Percentiles rank a stretch among this genome's conserved stretches.
These are phyloP conservation scores for Venustampulla echinocandica DNA, from an alignment of 495 filamentous ascomycete genomes.

Conservation along the genomic window DNA sequence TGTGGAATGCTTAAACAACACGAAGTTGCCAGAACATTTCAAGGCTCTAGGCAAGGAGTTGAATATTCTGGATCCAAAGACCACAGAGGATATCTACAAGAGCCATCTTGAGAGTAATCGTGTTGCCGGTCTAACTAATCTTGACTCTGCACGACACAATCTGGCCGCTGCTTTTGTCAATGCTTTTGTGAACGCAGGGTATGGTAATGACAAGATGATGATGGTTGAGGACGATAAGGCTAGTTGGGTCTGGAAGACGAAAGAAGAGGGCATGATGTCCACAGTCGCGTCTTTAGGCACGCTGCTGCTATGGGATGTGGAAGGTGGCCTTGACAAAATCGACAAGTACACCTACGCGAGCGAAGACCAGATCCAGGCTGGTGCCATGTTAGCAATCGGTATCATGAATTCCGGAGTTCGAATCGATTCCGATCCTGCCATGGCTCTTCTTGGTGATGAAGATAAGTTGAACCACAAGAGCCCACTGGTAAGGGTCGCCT, in stretches of 20 bases:
- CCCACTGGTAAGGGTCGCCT: conserved; percentile 62
- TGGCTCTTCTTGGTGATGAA: conserved; percentile 72
- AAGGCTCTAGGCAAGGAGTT: conserved; percentile 89
- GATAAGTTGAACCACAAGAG: conserved; percentile 71
- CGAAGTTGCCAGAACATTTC: conserved; percentile 82
- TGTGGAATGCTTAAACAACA: conserved; percentile 75
- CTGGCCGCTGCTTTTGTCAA: conserved; percentile 95
- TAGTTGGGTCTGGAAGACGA: conserved; percentile 98
- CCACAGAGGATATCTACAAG: conserved; percentile 99
- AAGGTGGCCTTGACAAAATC: conserved; percentile 79
- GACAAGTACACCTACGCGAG: conserved; percentile 80
- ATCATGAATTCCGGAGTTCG: conserved; percentile 89
- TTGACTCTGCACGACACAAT: conserved; percentile 93
- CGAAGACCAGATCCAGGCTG: conserved; percentile 84
- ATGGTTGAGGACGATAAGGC: conserved; percentile 71
- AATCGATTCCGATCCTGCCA: conserved; percentile 74
- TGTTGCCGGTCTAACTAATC: conserved; percentile 82
- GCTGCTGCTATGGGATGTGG: conserved; percentile 84
- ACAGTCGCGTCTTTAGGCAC: conserved; percentile 89
- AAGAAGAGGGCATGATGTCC: conserved; percentile 94
- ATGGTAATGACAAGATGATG: conserved; percentile 96
- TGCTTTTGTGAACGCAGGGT: conserved; percentile 91
- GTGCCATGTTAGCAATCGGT: conserved; percentile 80
- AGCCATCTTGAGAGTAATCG: conserved; percentile 93
- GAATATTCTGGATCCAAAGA: conserved; percentile 93